Conservation (phyloP, 257 asterid genomes). For the Solanum tarapatanum region DNA sequence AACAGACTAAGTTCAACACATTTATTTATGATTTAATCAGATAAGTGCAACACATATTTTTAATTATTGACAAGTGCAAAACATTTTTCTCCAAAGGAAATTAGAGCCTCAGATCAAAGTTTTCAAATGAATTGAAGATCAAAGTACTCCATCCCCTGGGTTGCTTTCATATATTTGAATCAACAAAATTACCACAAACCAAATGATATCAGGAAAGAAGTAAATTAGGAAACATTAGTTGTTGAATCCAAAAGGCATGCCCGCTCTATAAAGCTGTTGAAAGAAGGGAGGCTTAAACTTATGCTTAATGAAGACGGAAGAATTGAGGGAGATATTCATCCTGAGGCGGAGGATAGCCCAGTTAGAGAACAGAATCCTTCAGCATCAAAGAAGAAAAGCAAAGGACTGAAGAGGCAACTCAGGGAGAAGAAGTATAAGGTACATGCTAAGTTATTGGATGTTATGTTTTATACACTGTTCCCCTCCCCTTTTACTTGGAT, state of each 20-base stretch:
- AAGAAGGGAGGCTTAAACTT: too few relatives aligned
- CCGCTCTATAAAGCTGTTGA: too few relatives aligned
- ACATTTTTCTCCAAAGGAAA: background rate
- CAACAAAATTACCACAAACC: background rate
- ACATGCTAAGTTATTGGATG: background rate
- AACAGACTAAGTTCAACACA: background rate
- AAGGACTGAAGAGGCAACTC: constrained; percentile 31
- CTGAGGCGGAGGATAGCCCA: too few relatives aligned
- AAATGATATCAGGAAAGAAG: background rate
- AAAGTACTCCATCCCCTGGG: background rate
- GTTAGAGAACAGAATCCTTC: constrained; percentile 8
- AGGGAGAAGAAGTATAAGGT: constrained; percentile 44
- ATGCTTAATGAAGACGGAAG: too few relatives aligned
- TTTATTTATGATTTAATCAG: background rate
- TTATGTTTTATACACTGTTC: too few relatives aligned
- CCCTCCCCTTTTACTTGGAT: too few relatives aligned
- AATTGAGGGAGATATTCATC: too few relatives aligned
- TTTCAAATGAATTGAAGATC: background rate
- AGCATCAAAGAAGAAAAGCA: constrained; percentile 33
- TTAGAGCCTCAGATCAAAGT: background rate
- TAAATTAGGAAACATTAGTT: background rate
- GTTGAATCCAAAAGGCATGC: background rate
- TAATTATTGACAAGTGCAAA: background rate
- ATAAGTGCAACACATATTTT: background rate
- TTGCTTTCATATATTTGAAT: background rate